A percentile compares a stretch with the other conserved stretches of the same genome.
Evolutionary conservation across 129 eudicot genomes (phyloP).

Genomic region (Smallanthus sonchifolius): DNA sequence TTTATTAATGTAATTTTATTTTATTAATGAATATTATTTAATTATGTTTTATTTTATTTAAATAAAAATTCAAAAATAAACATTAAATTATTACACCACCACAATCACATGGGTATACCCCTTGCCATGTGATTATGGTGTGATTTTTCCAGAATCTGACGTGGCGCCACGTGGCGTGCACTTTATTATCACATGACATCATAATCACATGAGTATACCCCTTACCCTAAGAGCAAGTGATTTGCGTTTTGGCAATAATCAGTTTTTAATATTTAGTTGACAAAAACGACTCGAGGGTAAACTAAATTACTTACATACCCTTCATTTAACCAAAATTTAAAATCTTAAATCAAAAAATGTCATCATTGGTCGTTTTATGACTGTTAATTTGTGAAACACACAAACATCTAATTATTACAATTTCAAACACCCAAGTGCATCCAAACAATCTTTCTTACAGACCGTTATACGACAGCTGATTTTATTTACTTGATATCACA

Average conservation of each 20-base stretch:
- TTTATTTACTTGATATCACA: background rate
- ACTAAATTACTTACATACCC: background rate
- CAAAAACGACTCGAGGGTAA: background rate
- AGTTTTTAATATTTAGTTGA: background rate
- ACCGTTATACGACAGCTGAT: background rate
- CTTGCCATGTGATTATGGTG: too few relatives aligned
- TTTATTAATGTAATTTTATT: too few relatives aligned
- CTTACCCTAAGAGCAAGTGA: background rate
- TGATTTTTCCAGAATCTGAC: too few relatives aligned
- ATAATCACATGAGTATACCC: too few relatives aligned
- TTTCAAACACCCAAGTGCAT: background rate
- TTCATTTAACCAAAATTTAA: background rate
- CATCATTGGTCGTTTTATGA: background rate
- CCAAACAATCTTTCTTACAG: background rate
- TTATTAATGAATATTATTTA: too few relatives aligned
- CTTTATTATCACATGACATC: too few relatives aligned
- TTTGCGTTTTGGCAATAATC: background rate
- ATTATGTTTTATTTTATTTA: too few relatives aligned
- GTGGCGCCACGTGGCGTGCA: too few relatives aligned
- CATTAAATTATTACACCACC: too few relatives aligned
- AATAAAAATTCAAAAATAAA: too few relatives aligned
- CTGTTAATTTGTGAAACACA: background rate
- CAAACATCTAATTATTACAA: background rate
- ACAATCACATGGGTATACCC: too few relatives aligned
- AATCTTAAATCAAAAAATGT: background rate